A percentile compares a stretch with the other conserved stretches of the same genome.
phyloP scores from a whole-genome alignment of 306 rosid species.

The Morella rubra region DNA sequence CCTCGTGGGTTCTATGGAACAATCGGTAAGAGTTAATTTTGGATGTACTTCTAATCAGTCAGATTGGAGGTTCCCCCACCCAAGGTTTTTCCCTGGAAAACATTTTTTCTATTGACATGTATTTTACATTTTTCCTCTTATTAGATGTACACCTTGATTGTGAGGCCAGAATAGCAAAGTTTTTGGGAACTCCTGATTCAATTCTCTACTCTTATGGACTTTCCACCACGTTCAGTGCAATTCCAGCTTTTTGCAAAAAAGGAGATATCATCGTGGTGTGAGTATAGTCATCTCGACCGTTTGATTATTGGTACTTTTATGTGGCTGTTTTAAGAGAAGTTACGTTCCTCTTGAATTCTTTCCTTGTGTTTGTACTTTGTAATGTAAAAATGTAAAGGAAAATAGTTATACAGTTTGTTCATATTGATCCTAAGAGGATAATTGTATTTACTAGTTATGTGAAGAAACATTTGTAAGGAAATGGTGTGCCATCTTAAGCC shows the following conservation, averaged over 20 bases:
- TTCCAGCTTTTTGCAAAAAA: slow-evolving; percentile 92
- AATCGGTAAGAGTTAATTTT: slow-evolving; percentile 60
- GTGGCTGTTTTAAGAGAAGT: neutral
- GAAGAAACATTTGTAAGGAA: neutral
- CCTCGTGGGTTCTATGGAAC: slow-evolving; percentile 99
- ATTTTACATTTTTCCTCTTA: slow-evolving; percentile 23
- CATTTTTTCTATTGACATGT: neutral
- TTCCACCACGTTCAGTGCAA: slow-evolving; percentile 98
- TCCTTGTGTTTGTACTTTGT: neutral
- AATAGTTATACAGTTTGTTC: neutral
- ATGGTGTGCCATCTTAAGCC: no score
- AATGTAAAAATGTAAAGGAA: neutral
- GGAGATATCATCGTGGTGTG: slow-evolving; percentile 95
- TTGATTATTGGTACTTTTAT: neutral
- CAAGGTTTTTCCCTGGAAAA: neutral
- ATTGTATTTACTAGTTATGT: neutral
- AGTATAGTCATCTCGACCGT: slow-evolving; percentile 39
- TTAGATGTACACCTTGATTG: slow-evolving; percentile 98
- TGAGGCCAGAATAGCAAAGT: slow-evolving; percentile 93
- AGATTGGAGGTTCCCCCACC: neutral
- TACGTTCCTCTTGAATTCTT: neutral
- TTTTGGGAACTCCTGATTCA: slow-evolving; percentile 98
- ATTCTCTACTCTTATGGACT: slow-evolving; percentile 95
- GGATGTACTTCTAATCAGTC: slow-evolving; percentile 18
- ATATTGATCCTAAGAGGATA: neutral